These are phyloP conservation scores for Rhynchosporium graminicola DNA, from an alignment of 2,329 filamentous ascomycete genomes.

Conservation along the genomic window DNA sequence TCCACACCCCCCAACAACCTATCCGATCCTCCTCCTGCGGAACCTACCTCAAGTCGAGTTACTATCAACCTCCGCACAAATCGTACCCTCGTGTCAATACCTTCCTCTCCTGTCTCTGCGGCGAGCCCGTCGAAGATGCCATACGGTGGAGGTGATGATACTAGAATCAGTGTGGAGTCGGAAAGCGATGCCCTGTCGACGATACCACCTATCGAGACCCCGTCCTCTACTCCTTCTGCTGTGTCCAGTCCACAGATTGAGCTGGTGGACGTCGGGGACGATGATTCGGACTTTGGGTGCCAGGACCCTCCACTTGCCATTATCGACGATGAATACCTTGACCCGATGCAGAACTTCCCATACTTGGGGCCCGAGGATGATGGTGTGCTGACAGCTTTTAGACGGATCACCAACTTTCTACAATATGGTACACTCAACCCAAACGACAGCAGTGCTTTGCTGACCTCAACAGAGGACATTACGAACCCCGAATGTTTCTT, in stretches of 20 bases:
- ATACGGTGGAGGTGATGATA: conserved; percentile 23
- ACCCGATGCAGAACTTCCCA: conserved; percentile 52
- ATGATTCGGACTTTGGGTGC: conserved; percentile 34
- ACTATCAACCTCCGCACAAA: conserved; percentile 60
- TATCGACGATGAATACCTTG: conserved; percentile 39
- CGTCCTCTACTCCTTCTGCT: conserved; percentile 38
- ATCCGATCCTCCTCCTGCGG: conserved; percentile 41
- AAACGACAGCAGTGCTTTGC: conserved; percentile 26
- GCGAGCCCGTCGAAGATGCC: conserved; percentile 39
- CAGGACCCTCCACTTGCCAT: conserved; percentile 37
- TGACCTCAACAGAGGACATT: conserved; percentile 44
- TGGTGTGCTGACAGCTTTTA: conserved; percentile 27
- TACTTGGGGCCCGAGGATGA: conserved; percentile 37
- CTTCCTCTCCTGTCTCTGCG: conserved; percentile 49
- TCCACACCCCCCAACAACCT: conserved; percentile 38
- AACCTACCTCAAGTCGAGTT: conserved; percentile 56
- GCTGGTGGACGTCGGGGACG: conserved; percentile 33
- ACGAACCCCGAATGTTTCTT: conserved; percentile 49
- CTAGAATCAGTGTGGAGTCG: conserved; percentile 37
- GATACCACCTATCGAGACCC: conserved; percentile 36
- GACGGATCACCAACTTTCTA: conserved; percentile 38
- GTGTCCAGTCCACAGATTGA: conserved; percentile 39
- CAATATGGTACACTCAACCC: conserved; percentile 44
- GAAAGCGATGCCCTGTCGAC: conserved; percentile 39
- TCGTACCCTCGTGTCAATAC: conserved; percentile 45